These are phyloP conservation scores for Apiosordaria backusii DNA, from an alignment of 495 filamentous ascomycete genomes.

Conservation along the genomic window DNA sequence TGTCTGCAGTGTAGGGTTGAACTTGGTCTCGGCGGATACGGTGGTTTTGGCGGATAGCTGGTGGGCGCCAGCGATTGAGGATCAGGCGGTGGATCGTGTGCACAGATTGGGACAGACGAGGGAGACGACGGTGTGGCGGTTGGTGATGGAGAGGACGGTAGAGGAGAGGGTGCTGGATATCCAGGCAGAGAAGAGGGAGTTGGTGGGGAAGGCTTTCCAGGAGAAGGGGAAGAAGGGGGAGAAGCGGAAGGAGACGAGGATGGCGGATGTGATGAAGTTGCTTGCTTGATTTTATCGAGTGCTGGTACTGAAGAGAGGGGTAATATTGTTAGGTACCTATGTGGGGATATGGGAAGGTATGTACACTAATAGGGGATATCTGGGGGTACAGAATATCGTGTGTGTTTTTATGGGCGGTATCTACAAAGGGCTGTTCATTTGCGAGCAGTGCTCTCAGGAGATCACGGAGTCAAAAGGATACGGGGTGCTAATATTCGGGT, in stretches of 20 bases:
- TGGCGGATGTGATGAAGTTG: constrained; percentile 41
- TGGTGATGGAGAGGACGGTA: constrained; percentile 81
- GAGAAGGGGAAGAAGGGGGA: constrained; percentile 50
- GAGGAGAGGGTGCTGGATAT: constrained; percentile 82
- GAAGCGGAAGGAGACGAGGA: constrained; percentile 42
- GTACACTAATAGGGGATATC: background rate
- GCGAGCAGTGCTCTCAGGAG: background rate
- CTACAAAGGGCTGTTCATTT: background rate
- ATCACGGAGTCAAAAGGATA: background rate
- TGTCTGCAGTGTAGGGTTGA: constrained; percentile 84
- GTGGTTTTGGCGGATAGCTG: constrained; percentile 79
- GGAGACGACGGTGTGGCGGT: constrained; percentile 71
- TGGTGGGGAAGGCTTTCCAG: constrained; percentile 74
- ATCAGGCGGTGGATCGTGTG: constrained; percentile 89
- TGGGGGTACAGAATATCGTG: background rate
- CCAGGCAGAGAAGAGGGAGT: constrained; percentile 73
- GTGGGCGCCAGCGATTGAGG: constrained; percentile 94
- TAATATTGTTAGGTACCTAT: background rate
- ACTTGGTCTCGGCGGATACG: constrained; percentile 83
- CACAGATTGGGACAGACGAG: constrained; percentile 82
- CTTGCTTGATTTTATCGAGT: constrained; percentile 26
- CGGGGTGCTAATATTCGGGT: background rate
- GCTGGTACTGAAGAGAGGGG: too few relatives aligned
- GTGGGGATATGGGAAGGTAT: background rate
- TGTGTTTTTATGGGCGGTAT: background rate